phyloP scores from a whole-genome alignment of 805 yeast species.

The Tanozyma kutaoensis region DNA sequence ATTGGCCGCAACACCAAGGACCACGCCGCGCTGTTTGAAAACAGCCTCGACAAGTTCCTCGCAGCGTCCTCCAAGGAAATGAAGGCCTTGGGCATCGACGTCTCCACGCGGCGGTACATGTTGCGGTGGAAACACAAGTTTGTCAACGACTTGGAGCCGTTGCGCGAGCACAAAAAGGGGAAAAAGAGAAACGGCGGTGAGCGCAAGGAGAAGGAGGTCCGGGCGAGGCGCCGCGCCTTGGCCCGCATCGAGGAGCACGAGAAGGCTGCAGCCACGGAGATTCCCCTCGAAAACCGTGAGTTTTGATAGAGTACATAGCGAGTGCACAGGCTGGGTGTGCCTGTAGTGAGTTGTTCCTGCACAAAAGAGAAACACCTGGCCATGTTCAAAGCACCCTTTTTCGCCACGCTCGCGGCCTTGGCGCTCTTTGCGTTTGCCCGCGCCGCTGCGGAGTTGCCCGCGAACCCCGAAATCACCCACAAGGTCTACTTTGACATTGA shows the following conservation, averaged over 20 bases:
- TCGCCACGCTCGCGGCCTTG: too few species aligned
- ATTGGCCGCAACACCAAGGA: slow-evolving; percentile 72
- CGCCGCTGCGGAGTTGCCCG: slow-evolving; percentile 9
- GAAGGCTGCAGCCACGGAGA: slow-evolving; percentile 1
- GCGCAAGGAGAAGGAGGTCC: slow-evolving; percentile 46
- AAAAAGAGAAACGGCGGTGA: slow-evolving; percentile 80
- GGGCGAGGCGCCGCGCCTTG: slow-evolving; percentile 47
- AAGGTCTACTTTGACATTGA: slow-evolving; percentile 77
- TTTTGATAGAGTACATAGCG: too few species aligned
- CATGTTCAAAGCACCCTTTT: too few species aligned
- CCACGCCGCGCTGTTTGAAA: slow-evolving; percentile 52
- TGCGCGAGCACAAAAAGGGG: slow-evolving; percentile 48
- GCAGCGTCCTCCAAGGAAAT: slow-evolving; percentile 36
- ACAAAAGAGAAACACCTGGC: too few species aligned
- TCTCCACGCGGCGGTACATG: slow-evolving; percentile 58
- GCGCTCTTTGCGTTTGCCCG: slow-evolving; percentile 2
- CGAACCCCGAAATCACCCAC: slow-evolving; percentile 50
- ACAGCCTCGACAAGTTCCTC: slow-evolving; percentile 48
- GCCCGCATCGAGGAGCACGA: slow-evolving; percentile 42
- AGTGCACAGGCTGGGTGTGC: too few species aligned
- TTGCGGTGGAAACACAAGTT: slow-evolving; percentile 60
- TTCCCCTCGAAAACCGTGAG: background rate
- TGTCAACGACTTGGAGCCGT: slow-evolving; percentile 38
- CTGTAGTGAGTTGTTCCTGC: too few species aligned
- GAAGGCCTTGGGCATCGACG: slow-evolving; percentile 70